Evolutionary conservation across 148 eudicot species (phyloP).

Genomic region (Tetragonia tetragonoides): DNA sequence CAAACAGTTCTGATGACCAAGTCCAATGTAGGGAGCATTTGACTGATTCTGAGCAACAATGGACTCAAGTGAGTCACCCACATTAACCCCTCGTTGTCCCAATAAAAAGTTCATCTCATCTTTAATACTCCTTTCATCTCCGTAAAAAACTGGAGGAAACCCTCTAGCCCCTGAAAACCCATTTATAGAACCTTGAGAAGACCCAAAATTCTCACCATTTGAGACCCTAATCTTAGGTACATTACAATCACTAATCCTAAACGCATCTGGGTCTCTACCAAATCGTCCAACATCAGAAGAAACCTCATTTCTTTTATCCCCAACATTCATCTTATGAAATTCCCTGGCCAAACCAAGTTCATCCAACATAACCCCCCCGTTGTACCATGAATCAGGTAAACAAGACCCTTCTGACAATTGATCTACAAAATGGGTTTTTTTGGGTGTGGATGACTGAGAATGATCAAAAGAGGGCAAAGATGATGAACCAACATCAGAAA

Average conservation of each 20-base stretch:
- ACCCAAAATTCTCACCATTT: constrained; percentile 19
- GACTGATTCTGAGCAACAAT: constrained; percentile 28
- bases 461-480: constrained; percentile 32
- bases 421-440: constrained; percentile 32
- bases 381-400: constrained; percentile 25
- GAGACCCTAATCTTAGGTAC: constrained; percentile 21
- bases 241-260: constrained; percentile 22
- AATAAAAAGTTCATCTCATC: constrained; percentile 31
- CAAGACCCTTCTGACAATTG: constrained; percentile 20
- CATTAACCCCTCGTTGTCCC: constrained; percentile 26
- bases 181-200: constrained; percentile 29
- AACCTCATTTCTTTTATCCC: constrained; percentile 22
- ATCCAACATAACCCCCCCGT: constrained; percentile 25
- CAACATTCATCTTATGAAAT: constrained; percentile 36
- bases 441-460: constrained; percentile 4
- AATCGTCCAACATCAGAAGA: constrained; percentile 27
- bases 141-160: constrained; percentile 20
- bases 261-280: constrained; percentile 27
- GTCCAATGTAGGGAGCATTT: constrained; percentile 23
- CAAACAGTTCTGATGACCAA: constrained; percentile 22
- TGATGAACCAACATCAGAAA: constrained; percentile 36
- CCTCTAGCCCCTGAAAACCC: constrained; percentile 28
- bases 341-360: constrained; percentile 41
- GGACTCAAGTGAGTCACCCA: constrained; percentile 29
- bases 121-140: constrained; percentile 18